These are phyloP conservation scores for Agrocybe praecox DNA, from an alignment of 768 basidiomycete species.

Conservation along the genomic window DNA sequence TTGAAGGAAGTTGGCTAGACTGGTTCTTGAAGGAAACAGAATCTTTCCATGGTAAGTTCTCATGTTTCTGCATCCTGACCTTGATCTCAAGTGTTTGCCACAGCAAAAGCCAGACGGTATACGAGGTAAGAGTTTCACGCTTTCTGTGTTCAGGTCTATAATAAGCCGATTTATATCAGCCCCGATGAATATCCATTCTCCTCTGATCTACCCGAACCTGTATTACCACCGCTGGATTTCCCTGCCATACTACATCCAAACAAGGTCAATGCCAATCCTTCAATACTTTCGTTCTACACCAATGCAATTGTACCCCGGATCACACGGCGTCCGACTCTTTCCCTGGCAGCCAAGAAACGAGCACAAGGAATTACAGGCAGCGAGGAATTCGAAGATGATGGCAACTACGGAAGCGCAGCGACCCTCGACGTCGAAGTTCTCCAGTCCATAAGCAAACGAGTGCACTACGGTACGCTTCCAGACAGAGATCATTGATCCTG, in stretches of 20 bases:
- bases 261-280: conserved; percentile 81
- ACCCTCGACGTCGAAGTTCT: conserved; percentile 95
- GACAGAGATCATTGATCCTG: background rate
- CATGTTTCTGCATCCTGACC: background rate
- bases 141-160: background rate
- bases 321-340: conserved; percentile 68
- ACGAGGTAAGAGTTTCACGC: conserved; percentile 63
- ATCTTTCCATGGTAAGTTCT: conserved; percentile 82
- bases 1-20: conserved; percentile 90
- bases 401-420: conserved; percentile 96
- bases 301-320: conserved; percentile 88
- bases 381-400: conserved; percentile 86
- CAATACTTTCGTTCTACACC: conserved; percentile 90
- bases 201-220: conserved; percentile 73
- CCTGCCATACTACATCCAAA: conserved; percentile 81
- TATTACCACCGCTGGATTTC: conserved; percentile 73
- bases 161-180: conserved; percentile 40
- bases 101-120: conserved; percentile 94
- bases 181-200: conserved; percentile 99
- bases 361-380: conserved; percentile 66
- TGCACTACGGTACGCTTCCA: conserved; percentile 84
- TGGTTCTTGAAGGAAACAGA: conserved; percentile 98
- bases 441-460: conserved; percentile 97
- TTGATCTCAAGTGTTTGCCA: conserved; percentile 6
- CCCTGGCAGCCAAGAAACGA: conserved; percentile 67